A percentile compares a stretch with the other conserved stretches of the same genome.
Conservation (phyloP, 805 yeast genomes). For the Candida berthetii region DNA sequence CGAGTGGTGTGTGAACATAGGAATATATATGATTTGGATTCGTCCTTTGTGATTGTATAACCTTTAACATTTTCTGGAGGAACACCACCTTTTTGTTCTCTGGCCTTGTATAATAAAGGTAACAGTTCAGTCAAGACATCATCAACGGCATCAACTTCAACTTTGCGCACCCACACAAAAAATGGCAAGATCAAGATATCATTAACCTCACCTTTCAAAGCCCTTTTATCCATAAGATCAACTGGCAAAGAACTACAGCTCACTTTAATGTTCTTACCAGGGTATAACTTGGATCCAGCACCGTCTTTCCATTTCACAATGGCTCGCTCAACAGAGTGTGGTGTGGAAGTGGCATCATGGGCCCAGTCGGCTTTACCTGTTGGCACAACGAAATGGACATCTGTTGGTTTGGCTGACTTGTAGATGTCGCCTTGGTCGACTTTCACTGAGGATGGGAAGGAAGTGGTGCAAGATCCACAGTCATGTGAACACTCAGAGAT, state of each 20-base stretch:
- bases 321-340: constrained; percentile 38
- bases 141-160: constrained; percentile 36
- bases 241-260: constrained; percentile 50
- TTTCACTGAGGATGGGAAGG: constrained; percentile 45
- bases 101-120: constrained; percentile 29
- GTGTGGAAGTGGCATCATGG: constrained; percentile 56
- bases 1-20: constrained; percentile 88
- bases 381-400: constrained; percentile 70
- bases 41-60: constrained; percentile 29
- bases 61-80: constrained; percentile 16
- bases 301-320: constrained; percentile 33
- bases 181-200: constrained; percentile 68
- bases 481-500: constrained; percentile 44
- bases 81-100: constrained; percentile 9
- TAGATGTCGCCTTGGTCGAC: constrained; percentile 37
- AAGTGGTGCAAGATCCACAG: constrained; percentile 49
- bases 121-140: constrained; percentile 38
- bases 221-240: constrained; percentile 36
- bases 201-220: constrained; percentile 37
- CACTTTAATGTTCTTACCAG: constrained; percentile 35
- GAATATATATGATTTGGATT: constrained; percentile 45
- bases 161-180: constrained; percentile 60
- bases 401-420: constrained; percentile 65
- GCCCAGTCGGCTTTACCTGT: constrained; percentile 86
- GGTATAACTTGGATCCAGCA: constrained; percentile 15